Base-by-base conservation (phyloP, 2,329 filamentous ascomycete genomes). In the Corniculantispora saksenae region DNA sequence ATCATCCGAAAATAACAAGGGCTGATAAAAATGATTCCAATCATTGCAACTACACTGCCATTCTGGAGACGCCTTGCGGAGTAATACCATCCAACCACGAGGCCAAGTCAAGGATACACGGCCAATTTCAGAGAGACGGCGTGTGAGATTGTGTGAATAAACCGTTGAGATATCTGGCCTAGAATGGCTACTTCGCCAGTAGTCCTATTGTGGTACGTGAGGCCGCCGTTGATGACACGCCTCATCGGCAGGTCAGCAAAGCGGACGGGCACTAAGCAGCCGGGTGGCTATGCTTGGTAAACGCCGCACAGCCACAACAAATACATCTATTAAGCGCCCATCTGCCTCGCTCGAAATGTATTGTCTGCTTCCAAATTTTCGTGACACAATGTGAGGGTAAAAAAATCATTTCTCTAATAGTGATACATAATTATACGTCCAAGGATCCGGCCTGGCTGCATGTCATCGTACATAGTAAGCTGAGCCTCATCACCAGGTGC, bases 401-500 rank as follows among this genome's bases (percentile, higher is more conserved):
- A 47, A 32, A n/a, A 19, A 35, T 3, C 21, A 43, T 55, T n/a
- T 55, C n/a, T 45, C 38, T 32, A 23, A 10, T 56, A 15, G 25
- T 32, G 19, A 5, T 61, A 53, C 58, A 43, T 53, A 17, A 61
- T n/a, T 32, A 12, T 23, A 15, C 23, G 32, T 25, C 54, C 32
- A 43, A 35, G 32, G 29, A 55, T 40, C 53, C 54, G 15, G 48
- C 60, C 40, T 8, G 50, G 12, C 35, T 13, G 57, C 38, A 3
- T 43, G 32, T 61, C 35, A 29, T 45, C n/a, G 25, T 63, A n/a
- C n/a, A 10, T 47, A 53, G 17, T 38, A 35, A 27, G 8, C 3
- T 23, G 13, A 25, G 17, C 29, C 3, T 10, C 53, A 47, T 69
- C 65, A 73, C 72, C 73, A 79, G 1, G 67, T 74, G 2, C 67